Evolutionary conservation across 106 monocot species (phyloP), one percentile per base, ranked within the genome.

Genomic region (Acorus calamus): DNA sequence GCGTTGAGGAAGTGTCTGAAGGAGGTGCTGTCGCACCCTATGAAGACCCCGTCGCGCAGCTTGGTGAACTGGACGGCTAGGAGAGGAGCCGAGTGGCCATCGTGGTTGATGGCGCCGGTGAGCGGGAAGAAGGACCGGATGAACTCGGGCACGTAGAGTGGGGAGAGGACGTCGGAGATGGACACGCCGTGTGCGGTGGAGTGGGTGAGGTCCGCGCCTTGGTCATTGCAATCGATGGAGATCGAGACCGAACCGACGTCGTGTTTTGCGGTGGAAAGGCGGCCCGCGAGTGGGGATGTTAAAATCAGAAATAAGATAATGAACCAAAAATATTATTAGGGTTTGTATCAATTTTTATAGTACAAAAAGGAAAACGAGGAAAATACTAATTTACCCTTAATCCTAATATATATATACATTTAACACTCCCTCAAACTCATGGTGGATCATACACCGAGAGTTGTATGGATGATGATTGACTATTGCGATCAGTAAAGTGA

Each of bases 121-220:
- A 68, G 50, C 4, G 75, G 75, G 13, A 68, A 69, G 44, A 75
- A 63, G 5, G 63, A 55, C 2, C 45, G 1, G 61, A 74, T 45
- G 4, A 67, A n/a, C 0, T 9, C 0, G 9, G 74, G 74, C 3
- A 74, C n/a, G 67, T 60, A 28, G 28, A 10, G 42, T 2, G 67
- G 12, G 2, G 42, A 46, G 47, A 68, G 4, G 11, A 81, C 12
- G 14, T 73, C 54, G 55, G 76, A 61, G 57, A 76, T 54, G 11
- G 14, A 50, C 9, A 69, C 55, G 4, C 43, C 11, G 54, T 48
- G 49, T 2, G 72, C 72, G 13, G 48, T 9, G 10, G 84, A 79
- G 44, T 77, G 79, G 55, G 76, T 52, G 69, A 84, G 73, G 66
- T 84, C 76, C 7, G 75, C 84, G 3, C 84, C 84, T 7, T 76